phyloP scores from a whole-genome alignment of 441 rosid genomes.

The Euphorbia celastroides region DNA sequence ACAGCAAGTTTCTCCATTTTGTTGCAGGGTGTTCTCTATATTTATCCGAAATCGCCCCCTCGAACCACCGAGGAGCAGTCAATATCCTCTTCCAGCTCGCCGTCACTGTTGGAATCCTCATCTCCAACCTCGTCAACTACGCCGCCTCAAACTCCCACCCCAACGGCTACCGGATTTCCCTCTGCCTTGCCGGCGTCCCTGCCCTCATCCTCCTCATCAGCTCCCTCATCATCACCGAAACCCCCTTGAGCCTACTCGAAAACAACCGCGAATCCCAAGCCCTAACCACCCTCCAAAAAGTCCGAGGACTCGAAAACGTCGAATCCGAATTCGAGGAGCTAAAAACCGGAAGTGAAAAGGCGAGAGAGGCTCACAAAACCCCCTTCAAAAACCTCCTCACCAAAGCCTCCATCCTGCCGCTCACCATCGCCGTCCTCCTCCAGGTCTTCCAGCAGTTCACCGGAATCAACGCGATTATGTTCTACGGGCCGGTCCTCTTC shows the following conservation, averaged over 20 bases:
- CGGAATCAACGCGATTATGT: conserved; percentile 97
- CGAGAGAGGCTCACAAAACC: background rate
- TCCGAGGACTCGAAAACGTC: conserved; percentile 16
- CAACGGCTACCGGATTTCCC: conserved; percentile 18
- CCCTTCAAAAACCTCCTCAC: conserved; percentile 26
- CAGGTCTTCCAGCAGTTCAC: conserved; percentile 92
- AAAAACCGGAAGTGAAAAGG: background rate
- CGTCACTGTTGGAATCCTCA: conserved; percentile 16
- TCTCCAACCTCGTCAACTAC: conserved; percentile 16
- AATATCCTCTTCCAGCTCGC: conserved; percentile 17
- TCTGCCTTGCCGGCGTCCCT: conserved; percentile 13
- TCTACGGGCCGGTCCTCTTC: conserved; percentile 86
- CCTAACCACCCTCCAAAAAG: conserved; percentile 2
- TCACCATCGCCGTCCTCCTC: conserved; percentile 29
- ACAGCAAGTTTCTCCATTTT: too few relatives aligned
- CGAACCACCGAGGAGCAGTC: conserved; percentile 9
- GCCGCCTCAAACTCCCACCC: background rate
- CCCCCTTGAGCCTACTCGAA: conserved; percentile 19
- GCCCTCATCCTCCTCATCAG: conserved; percentile 11
- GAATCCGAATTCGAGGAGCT: conserved; percentile 14
- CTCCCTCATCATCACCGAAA: conserved; percentile 10
- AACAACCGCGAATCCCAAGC: background rate
- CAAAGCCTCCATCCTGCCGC: conserved; percentile 32
- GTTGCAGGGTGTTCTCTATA: conserved; percentile 15
- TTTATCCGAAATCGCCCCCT: conserved; percentile 17